A percentile compares a stretch with the other conserved stretches of the same genome.
Evolutionary conservation across 164 flowering plant genomes (phyloP).

Genomic region (Berberis thunbergii): DNA sequence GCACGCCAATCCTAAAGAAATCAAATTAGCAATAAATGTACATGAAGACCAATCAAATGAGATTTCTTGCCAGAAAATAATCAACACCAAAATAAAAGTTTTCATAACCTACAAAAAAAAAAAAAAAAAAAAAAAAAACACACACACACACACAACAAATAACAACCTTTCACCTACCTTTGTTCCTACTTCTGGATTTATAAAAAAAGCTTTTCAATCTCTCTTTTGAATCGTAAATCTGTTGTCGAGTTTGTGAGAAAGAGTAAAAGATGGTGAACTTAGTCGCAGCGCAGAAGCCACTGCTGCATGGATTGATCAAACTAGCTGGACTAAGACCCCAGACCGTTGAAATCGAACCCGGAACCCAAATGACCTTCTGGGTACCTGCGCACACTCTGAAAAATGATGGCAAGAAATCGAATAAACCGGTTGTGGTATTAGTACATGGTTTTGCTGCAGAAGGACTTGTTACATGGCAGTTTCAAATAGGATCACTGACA

Average conservation of each 20-base stretch:
- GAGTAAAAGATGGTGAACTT: slow-evolving; percentile 70
- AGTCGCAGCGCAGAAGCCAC: slow-evolving; percentile 68
- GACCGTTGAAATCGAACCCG: slow-evolving; percentile 55
- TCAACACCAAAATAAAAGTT: no score
- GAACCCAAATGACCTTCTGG: slow-evolving; percentile 79
- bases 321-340: slow-evolving; percentile 60
- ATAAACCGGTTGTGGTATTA: slow-evolving; percentile 50
- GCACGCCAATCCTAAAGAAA: not conserved
- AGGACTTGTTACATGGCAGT: slow-evolving; percentile 87
- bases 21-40: no score
- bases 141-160: slow-evolving; percentile 6
- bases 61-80: no score
- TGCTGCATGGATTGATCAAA: slow-evolving; percentile 70
- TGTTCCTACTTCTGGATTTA: no score
- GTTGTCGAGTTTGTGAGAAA: not conserved
- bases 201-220: not conserved
- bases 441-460: slow-evolving; percentile 82
- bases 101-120: no score
- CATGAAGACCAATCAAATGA: no score
- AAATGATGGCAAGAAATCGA: slow-evolving; percentile 22
- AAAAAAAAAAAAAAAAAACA: no score
- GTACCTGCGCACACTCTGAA: slow-evolving; percentile 47
- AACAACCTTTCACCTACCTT: slow-evolving; percentile 24
- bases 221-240: not conserved
- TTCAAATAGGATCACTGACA: slow-evolving; percentile 60